These are phyloP conservation scores for Tylopilus vinaceipallidus DNA, from an alignment of 768 basidiomycete species.

Conservation along the genomic window DNA sequence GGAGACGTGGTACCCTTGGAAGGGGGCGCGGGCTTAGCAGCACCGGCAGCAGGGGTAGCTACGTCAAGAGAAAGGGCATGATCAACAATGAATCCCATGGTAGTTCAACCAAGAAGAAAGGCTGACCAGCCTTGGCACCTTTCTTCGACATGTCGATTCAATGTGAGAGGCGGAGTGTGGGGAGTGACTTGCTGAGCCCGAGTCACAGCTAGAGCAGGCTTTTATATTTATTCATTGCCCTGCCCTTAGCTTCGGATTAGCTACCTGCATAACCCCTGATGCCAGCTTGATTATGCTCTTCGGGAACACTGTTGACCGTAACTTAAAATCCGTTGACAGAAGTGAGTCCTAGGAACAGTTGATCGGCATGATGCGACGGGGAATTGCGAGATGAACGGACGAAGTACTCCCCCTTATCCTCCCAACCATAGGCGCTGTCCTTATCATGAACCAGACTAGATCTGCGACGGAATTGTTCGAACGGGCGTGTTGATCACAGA, in stretches of 20 bases:
- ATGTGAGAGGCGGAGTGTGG: slow-evolving; percentile 2
- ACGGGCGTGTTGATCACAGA: not conserved
- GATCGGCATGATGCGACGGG: slow-evolving; percentile 20
- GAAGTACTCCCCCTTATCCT: slow-evolving; percentile 16
- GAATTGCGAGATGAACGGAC: slow-evolving; percentile 3
- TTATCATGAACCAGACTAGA: slow-evolving; percentile 23
- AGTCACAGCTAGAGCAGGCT: not conserved
- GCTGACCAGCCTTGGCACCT: slow-evolving; percentile 23
- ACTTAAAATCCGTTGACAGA: slow-evolving; percentile 1
- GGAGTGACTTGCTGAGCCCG: not conserved
- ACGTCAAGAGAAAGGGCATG: not conserved
- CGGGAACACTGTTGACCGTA: slow-evolving; percentile 1
- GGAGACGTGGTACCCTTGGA: slow-evolving; percentile 21
- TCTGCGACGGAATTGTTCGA: slow-evolving; percentile 1
- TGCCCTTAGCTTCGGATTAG: slow-evolving; percentile 31
- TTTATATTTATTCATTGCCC: slow-evolving; percentile 25
- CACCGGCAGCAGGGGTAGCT: slow-evolving; percentile 15
- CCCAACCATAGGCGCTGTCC: slow-evolving; percentile 14
- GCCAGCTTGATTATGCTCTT: slow-evolving; percentile 7
- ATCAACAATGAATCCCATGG: slow-evolving; percentile 9
- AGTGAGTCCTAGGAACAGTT: not conserved
- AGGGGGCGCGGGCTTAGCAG: slow-evolving; percentile 18
- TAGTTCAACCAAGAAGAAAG: slow-evolving; percentile 13
- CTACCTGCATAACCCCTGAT: slow-evolving; percentile 13
- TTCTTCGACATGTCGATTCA: slow-evolving; percentile 26